A percentile compares a stretch with the other conserved stretches of the same genome.
Evolutionary conservation across 768 basidiomycete genomes (phyloP).

Genomic region (Hydnum rufescens): DNA sequence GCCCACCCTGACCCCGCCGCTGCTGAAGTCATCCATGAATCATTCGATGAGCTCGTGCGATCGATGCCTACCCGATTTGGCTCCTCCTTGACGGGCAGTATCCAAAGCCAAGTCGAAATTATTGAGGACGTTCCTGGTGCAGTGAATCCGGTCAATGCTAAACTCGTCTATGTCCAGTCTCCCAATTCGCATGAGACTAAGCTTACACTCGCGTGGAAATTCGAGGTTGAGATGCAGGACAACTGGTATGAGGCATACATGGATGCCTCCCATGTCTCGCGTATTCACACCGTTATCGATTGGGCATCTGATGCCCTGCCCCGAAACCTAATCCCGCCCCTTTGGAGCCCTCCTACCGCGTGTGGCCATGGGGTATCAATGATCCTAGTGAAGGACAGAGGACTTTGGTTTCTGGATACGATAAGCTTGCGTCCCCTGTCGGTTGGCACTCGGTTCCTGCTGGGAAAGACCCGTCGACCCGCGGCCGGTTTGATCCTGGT

Average conservation of each 20-base stretch:
- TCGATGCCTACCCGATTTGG: conserved; percentile 28
- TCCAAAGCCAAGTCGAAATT: conserved; percentile 22
- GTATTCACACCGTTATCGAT: conserved; percentile 77
- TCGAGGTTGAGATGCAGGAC: conserved; percentile 83
- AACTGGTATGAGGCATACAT: conserved; percentile 94
- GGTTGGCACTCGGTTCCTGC: conserved; percentile 85
- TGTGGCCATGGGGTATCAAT: conserved; percentile 69
- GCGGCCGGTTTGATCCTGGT: conserved; percentile 12
- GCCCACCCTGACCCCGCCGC: conserved; percentile 38
- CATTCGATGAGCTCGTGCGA: conserved; percentile 31
- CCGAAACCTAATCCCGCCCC: conserved; percentile 17
- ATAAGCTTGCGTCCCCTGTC: conserved; percentile 58
- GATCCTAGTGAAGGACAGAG: conserved; percentile 61
- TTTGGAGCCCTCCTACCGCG: conserved; percentile 32
- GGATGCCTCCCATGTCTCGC: conserved; percentile 48
- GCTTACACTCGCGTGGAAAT: conserved; percentile 73
- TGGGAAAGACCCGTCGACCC: conserved; percentile 34
- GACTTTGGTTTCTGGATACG: conserved; percentile 40
- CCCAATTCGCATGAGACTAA: conserved; percentile 29
- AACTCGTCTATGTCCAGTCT: conserved; percentile 64
- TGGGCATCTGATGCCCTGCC: conserved; percentile 65
- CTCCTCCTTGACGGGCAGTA: conserved; percentile 27
- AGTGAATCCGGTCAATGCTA: conserved; percentile 61
- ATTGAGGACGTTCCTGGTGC: conserved; percentile 54
- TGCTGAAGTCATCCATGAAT: conserved; percentile 28